Evolutionary conservation across 2,329 filamentous ascomycete genomes (phyloP), one percentile per base, ranked within the genome.

Genomic region (Pyrenochaeta sp.): DNA sequence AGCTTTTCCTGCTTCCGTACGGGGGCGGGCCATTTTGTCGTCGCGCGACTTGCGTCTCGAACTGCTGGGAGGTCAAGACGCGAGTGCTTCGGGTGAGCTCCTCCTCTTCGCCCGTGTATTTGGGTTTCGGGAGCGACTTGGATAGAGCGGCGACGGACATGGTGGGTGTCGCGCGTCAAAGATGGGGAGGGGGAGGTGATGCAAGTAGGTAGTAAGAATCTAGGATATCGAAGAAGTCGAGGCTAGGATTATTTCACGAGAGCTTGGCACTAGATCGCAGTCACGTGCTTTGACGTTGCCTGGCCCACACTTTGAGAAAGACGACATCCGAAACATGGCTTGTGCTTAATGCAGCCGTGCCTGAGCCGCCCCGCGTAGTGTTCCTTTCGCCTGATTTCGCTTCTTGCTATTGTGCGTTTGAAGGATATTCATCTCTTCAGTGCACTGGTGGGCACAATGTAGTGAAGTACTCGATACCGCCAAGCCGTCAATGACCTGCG

Each of bases 21-120:
- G 90, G 80, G 7, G 94, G 94, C 45, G 92, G 91, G 13, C 92
- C 92, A 44, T 83, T 81, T 76, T 86, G 87, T 82, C 88, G 73
- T 13, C 52, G 52, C 32, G 61, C 88, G 58, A 97, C 80, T 71
- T 96, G 91, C 67, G 94, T 87, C 74, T 96, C 89, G 55, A 95
- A 81, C 63, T 93, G 84, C 61, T 84, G 85, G 37, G 88, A 83
- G 61, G 86, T 88, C 44, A 97, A 81, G 53, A 97, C 88, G 69
- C 91, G 85, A 26, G 90, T 89, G 48, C 91, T 90, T 69, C 86
- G 85, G 60, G 89, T 85, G 22, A 87, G 75, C 64, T 95, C 89
- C 69, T 96, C 92, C 68, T 95, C 86, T 68, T 96, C 90, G 58
- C 89, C 91, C 4, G 87, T 90, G 68, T 96, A 96, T 74, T 89